These are phyloP conservation scores for Magnolia kwangsiensis DNA, from an alignment of 164 flowering plant species.

Conservation along the genomic window DNA sequence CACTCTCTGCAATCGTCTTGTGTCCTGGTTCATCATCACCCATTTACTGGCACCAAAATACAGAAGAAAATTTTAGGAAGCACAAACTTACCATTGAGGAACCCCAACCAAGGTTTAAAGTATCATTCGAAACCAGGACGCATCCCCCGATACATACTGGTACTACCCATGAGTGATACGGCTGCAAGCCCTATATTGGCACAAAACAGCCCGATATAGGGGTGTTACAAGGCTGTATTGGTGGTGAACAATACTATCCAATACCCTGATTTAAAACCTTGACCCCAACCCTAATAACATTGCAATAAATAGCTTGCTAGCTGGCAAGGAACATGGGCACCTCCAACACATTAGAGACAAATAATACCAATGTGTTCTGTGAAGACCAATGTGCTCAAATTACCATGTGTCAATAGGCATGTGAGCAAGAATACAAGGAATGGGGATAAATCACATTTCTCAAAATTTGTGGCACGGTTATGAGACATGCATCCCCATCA, in stretches of 20 bases:
- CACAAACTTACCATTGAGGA: neutral
- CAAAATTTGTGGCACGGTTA: neutral
- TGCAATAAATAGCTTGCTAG: neutral
- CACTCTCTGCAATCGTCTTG: conserved; percentile 86
- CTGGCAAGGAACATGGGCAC: neutral
- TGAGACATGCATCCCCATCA: neutral
- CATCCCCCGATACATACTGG: no score
- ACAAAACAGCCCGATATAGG: no score
- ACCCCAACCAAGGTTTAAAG: neutral
- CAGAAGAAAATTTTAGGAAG: neutral
- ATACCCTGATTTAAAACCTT: no score
- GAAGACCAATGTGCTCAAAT: neutral
- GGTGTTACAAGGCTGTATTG: no score
- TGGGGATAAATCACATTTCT: neutral
- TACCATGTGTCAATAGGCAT: neutral
- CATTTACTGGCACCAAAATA: conserved; percentile 60
- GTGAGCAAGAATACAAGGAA: neutral
- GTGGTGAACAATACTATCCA: no score
- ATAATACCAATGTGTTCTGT: neutral
- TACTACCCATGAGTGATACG: no score
- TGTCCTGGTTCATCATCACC: conserved; percentile 86
- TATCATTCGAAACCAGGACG: no score
- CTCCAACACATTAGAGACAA: neutral
- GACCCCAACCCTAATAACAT: neutral
- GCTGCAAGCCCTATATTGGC: no score